Base-by-base conservation (phyloP, 371 early-diverging fungal species). In the Mortierella sp. region DNA sequence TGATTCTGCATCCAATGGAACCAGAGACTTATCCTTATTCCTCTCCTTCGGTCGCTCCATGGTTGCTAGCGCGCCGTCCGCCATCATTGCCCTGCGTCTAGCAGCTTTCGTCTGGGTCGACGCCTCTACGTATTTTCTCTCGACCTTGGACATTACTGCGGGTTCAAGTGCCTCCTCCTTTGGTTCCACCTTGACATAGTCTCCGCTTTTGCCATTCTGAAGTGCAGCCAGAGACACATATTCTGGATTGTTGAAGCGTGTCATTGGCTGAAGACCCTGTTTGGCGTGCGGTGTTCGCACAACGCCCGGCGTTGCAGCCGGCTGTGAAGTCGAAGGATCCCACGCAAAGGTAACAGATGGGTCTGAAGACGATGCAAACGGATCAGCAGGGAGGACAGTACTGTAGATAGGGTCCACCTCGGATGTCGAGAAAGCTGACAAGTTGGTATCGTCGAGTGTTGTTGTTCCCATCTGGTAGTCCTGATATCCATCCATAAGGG, bases 211-310 rank as follows among this genome's bases (percentile, higher is more conserved):
- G 14, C 56, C 49, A 23, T 62, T 21, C 41, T 59, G 75, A 15
- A 63, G 43, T 27, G 54, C 49, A 6, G 49, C 59, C 30, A 68
- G 21, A 5, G 59, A 58, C 23, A 68, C 69, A 47, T 73, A 73
- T 30, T 59, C 57, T 17, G 56, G 59, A 31, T 64, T 61, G 43
- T 7, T 60, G 72, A 55, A 71, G 4, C 62, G 66, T 41, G 56
- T 72, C 42, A 17, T 37, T 34, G 54, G 41, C 52, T 56, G 68
- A n/a, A 63, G 2, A 24, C 47, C 27, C 11, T 50, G 39, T 23
- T 56, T 73, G 4, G 51, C 60, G 12, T 31, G 46, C 2, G 46
- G 23, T 9, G 21, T 23, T 26, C 56, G 41, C 21, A 51, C 32
- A 14, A 73, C 68, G 15, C n/a, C n/a, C n/a, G n/a, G n/a, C n/a